Evolutionary conservation across 2,329 filamentous ascomycete species (phyloP).

Genomic region (Aspergillus ochraceus): DNA sequence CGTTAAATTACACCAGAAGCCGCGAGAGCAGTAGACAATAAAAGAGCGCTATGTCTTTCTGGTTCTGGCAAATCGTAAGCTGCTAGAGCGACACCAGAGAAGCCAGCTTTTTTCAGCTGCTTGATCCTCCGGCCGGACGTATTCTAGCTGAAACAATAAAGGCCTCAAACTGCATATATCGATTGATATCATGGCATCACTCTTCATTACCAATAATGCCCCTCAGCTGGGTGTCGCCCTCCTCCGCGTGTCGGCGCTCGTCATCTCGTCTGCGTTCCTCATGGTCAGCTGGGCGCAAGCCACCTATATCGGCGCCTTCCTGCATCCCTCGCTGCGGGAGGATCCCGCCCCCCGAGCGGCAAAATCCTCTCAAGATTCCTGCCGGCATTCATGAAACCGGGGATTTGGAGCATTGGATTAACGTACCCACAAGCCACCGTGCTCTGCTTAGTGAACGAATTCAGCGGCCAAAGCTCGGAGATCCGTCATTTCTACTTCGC

Average conservation of each 20-base stretch:
- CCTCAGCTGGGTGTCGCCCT: slow-evolving; percentile 1
- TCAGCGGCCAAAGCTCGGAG: slow-evolving; percentile 1
- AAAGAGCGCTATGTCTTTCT: neutral
- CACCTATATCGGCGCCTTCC: slow-evolving; percentile 1
- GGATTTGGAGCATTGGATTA: slow-evolving; percentile 2
- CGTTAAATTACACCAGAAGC: neutral
- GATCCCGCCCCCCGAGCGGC: slow-evolving; percentile 1
- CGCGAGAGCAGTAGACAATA: slow-evolving; percentile 1
- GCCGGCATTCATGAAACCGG: slow-evolving; percentile 4
- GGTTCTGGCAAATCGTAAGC: slow-evolving; percentile 2
- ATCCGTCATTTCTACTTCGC: slow-evolving; percentile 6
- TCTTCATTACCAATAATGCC: neutral
- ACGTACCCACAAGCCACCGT: slow-evolving; percentile 1
- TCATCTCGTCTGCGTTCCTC: slow-evolving; percentile 1
- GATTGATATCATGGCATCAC: neutral
- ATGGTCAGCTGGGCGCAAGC: slow-evolving; percentile 4
- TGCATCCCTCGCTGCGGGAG: neutral
- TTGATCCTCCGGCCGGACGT: neutral
- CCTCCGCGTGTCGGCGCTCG: slow-evolving; percentile 1
- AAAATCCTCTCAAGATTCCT: neutral
- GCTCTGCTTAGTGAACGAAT: neutral
- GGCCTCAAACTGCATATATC: neutral
- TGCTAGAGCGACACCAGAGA: slow-evolving; percentile 7
- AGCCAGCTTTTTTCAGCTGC: slow-evolving; percentile 5
- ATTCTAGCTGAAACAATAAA: neutral